Conservation (phyloP, 1,139 yeast species). For the Blastobotrys illinoisensis region DNA sequence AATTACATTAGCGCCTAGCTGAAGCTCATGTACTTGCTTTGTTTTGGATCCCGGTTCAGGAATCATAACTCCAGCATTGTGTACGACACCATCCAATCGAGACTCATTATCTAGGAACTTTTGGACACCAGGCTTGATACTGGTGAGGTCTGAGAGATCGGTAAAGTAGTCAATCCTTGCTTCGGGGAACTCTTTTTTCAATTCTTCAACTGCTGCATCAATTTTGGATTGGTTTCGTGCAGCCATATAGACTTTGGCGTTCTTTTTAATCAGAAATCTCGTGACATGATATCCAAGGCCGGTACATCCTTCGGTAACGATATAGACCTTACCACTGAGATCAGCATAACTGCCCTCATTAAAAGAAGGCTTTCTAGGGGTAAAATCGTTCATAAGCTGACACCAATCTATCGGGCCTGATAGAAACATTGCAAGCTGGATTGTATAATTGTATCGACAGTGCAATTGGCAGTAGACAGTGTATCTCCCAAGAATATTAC, state of each 20-base stretch:
- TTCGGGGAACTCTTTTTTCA: conserved; percentile 28
- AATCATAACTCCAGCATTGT: conserved; percentile 15
- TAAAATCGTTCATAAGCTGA: conserved; percentile 7
- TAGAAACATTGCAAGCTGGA: not conserved
- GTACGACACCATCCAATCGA: conserved; percentile 29
- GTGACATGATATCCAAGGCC: conserved; percentile 29
- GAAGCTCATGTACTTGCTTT: conserved; percentile 45
- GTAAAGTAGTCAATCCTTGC: conserved; percentile 22
- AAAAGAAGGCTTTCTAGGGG: conserved; percentile 26
- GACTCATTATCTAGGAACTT: conserved; percentile 28
- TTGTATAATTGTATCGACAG: too few species aligned
- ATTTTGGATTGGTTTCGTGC: conserved; percentile 38
- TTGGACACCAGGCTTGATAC: conserved; percentile 41
- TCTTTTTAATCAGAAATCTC: conserved; percentile 19
- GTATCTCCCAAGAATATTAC: too few species aligned
- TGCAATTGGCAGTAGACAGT: too few species aligned
- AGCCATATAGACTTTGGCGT: too few species aligned
- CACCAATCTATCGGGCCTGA: conserved; percentile 1
- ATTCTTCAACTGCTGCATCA: conserved; percentile 31
- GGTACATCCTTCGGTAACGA: conserved; percentile 31
- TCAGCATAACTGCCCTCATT: conserved; percentile 41
- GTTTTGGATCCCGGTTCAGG: conserved; percentile 31
- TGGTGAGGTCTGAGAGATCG: conserved; percentile 42
- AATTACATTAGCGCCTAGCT: conserved; percentile 47
- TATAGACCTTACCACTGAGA: conserved; percentile 34